These are phyloP conservation scores for Coelastrella sp. DNA, from an alignment of 139 green algal genomes.

Conservation along the genomic window DNA sequence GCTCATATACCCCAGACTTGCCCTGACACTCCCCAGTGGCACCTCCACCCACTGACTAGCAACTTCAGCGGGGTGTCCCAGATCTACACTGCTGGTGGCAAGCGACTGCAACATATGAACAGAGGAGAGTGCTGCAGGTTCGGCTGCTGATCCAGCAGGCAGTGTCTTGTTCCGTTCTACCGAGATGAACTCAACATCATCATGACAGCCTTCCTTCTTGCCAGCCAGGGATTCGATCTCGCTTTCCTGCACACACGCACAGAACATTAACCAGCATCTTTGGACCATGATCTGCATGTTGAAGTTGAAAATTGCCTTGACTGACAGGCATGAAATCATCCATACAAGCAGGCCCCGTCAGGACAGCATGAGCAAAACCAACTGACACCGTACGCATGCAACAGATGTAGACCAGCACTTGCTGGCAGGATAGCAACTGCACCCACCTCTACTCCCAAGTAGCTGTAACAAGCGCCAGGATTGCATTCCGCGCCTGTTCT, in stretches of 20 bases:
- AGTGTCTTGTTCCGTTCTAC: slow-evolving; percentile 58
- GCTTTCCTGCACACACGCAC: slow-evolving; percentile 42
- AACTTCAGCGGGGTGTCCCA: slow-evolving; percentile 54
- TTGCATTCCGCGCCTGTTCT: slow-evolving; percentile 81
- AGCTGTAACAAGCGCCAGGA: slow-evolving; percentile 76
- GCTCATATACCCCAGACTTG: slow-evolving; percentile 71
- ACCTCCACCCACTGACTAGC: slow-evolving; percentile 53
- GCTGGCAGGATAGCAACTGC: not conserved
- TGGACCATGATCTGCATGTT: too few species aligned
- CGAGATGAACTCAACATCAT: slow-evolving; percentile 77
- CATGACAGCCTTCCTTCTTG: slow-evolving; percentile 79
- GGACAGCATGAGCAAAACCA: too few species aligned
- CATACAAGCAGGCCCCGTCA: too few species aligned
- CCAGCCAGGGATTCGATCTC: slow-evolving; percentile 75
- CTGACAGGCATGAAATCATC: too few species aligned
- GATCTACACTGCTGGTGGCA: slow-evolving; percentile 40
- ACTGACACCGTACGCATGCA: too few species aligned
- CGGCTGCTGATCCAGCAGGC: not conserved
- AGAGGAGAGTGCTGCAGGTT: not conserved
- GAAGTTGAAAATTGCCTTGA: too few species aligned
- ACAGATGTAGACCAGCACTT: not conserved
- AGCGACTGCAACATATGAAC: slow-evolving; percentile 48
- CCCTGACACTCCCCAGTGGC: slow-evolving; percentile 73
- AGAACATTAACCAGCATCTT: too few species aligned
- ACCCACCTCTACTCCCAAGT: slow-evolving; percentile 62